A percentile compares a stretch with the other conserved stretches of the same genome.
Evolutionary conservation across 176 grass and related monocot species (phyloP).

Genomic region (Phyllostachys edulis): DNA sequence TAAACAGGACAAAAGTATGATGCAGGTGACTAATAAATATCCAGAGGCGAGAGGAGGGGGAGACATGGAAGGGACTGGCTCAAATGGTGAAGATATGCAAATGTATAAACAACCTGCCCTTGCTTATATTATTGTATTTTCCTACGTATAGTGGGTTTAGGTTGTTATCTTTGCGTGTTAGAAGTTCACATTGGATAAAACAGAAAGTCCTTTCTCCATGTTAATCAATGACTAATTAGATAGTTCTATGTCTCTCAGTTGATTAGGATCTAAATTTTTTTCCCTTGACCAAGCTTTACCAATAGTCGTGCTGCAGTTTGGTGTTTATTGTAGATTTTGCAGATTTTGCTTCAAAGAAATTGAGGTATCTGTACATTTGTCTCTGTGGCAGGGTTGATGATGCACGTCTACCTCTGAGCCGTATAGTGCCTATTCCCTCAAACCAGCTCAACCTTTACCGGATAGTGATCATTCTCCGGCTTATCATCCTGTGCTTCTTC

Average conservation of each 20-base stretch:
- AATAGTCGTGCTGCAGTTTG: background rate
- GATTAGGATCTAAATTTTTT: background rate
- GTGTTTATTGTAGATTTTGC: constrained; percentile 17
- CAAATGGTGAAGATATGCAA: constrained; percentile 99
- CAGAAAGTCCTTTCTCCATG: background rate
- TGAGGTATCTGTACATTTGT: constrained; percentile 36
- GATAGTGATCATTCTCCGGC: constrained; percentile 89
- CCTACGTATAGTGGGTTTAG: background rate
- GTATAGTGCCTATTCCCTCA: constrained; percentile 77
- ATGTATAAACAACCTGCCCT: constrained; percentile 51
- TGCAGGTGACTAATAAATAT: constrained; percentile 88
- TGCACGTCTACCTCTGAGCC: constrained; percentile 89
- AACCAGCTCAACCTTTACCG: constrained; percentile 98
- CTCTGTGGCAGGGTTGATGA: constrained; percentile 83
- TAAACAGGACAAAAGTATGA: constrained; percentile 95
- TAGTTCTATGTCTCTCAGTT: background rate
- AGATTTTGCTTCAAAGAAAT: constrained; percentile 20
- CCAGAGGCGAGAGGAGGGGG: constrained; percentile 86
- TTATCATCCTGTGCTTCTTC: constrained; percentile 98
- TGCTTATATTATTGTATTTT: background rate
- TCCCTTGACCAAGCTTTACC: background rate
- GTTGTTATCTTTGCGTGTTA: constrained; percentile 12
- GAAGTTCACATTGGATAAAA: background rate
- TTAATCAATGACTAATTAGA: background rate
- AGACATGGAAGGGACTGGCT: constrained; percentile 97